Base-by-base conservation (phyloP, 768 basidiomycete species). In the Clathrus columnatus region DNA sequence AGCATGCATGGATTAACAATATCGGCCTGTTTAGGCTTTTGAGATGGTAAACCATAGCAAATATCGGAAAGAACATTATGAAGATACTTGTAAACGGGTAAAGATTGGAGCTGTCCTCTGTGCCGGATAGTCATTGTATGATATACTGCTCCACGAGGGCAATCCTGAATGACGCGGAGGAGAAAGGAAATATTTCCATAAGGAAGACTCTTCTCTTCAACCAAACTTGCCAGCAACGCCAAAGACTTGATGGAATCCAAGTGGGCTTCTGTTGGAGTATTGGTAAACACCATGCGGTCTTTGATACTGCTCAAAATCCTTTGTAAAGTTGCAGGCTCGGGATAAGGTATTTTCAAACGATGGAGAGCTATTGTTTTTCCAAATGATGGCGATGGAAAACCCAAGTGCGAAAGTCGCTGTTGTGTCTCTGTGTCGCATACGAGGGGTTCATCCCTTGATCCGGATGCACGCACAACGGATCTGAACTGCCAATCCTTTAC, bases 401-500 rank as follows among this genome's bases (percentile, higher is more conserved):
- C 46, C 10, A 47, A 14, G 14, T 47, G 16, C 11, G 21, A 4
- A 47, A 14, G 26, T 23, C 46, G 46, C 3, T 55, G 44, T 46
- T 18, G 27, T 24, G 24, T 48, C 20, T 21, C 32, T 20, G 27
- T 27, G 51, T 17, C 36, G 29, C 42, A 1, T 11, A 32, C 11
- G 17, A 21, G 20, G 16, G 16, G 7, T 29, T 20, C n/a, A 7
- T 8, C 7, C 21, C 17, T 27, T 28, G 20, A 7, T 28, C 26
- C 46, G 17, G 32, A 20, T 24, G 54, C 23, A 16, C 28, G 24
- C 24, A 64, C 67, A 20, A 43, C 50, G 28, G 28, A 56, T 23
- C 70, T 69, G 10, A 67, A 55, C 62, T 85, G 78, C 72, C 76
- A 84, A 27, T 87, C 83, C 59, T 83, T 79, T 43, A 87, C 68